Conservation (phyloP, 2,329 filamentous ascomycete species). For the Zymoseptoria pseudotritici region DNA sequence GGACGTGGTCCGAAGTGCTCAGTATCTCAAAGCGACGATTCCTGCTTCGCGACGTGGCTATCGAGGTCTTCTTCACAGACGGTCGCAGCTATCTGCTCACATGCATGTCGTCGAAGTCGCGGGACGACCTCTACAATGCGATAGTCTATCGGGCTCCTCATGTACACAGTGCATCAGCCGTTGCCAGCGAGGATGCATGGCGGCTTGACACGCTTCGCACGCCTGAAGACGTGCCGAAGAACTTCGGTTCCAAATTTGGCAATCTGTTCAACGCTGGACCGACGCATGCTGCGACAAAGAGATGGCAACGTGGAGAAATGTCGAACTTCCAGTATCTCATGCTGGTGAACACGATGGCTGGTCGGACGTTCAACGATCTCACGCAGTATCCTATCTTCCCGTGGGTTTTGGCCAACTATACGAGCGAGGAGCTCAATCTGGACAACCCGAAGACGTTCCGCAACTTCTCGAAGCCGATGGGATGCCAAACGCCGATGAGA, state of each 20-base stretch:
- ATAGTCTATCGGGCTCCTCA: slow-evolving; percentile 75
- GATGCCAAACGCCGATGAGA: slow-evolving; percentile 70
- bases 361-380: slow-evolving; percentile 92
- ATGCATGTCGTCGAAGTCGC: slow-evolving; percentile 61
- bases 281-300: slow-evolving; percentile 75
- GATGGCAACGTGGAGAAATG: slow-evolving; percentile 89
- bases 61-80: slow-evolving; percentile 97
- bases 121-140: slow-evolving; percentile 74
- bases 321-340: slow-evolving; percentile 99
- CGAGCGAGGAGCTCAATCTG: slow-evolving; percentile 83
- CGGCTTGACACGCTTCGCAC: slow-evolving; percentile 76
- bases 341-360: slow-evolving; percentile 96
- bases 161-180: slow-evolving; percentile 53
- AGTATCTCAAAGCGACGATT: slow-evolving; percentile 95
- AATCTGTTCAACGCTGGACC: slow-evolving; percentile 81
- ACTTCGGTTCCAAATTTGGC: slow-evolving; percentile 79
- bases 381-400: slow-evolving; percentile 98
- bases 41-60: slow-evolving; percentile 85
- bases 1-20: slow-evolving; percentile 91
- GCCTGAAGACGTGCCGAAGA: slow-evolving; percentile 55
- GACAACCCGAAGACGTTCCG: slow-evolving; percentile 78
- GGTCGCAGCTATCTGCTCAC: slow-evolving; percentile 91
- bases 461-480: slow-evolving; percentile 93
- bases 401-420: slow-evolving; percentile 94
- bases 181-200: slow-evolving; percentile 78